Conservation (phyloP, 768 basidiomycete species). For the Coprinellus aureogranulatus region DNA sequence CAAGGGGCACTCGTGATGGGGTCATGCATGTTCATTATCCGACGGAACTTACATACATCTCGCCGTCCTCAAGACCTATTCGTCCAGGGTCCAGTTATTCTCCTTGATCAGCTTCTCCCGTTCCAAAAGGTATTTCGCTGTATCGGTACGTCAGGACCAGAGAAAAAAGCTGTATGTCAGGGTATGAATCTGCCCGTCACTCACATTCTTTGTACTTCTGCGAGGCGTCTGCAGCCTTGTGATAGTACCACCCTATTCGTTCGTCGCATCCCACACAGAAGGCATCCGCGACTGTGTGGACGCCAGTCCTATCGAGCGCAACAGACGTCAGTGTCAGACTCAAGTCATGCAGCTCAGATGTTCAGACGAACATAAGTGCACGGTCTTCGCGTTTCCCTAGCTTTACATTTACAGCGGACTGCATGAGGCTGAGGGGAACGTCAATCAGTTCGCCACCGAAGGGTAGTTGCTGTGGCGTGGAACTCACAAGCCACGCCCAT, state of each 20-base stretch:
- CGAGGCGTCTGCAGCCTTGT: slow-evolving; percentile 68
- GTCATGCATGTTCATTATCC: no score
- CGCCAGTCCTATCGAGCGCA: slow-evolving; percentile 56
- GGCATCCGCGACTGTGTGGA: slow-evolving; percentile 78
- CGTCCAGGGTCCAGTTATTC: slow-evolving; percentile 72
- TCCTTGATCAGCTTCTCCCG: slow-evolving; percentile 79
- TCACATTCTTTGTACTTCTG: slow-evolving; percentile 88
- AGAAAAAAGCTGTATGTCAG: not conserved
- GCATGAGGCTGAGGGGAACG: slow-evolving; percentile 59
- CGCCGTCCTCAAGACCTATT: slow-evolving; percentile 20
- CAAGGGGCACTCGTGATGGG: no score
- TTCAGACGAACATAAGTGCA: slow-evolving; percentile 58
- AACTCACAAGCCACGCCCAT: slow-evolving; percentile 77
- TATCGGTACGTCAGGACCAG: not conserved
- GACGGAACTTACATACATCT: no score
- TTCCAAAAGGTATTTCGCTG: slow-evolving; percentile 77
- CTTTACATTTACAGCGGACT: slow-evolving; percentile 74
- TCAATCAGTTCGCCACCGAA: no score
- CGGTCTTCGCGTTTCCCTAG: slow-evolving; percentile 74
- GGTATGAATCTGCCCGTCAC: slow-evolving; percentile 15
- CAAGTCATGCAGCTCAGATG: no score
- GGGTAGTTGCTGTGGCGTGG: not conserved
- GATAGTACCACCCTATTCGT: slow-evolving; percentile 79
- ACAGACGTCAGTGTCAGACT: not conserved
- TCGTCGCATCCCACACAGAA: slow-evolving; percentile 80